Base-by-base conservation (phyloP, 352 stramenopile genomes). In the Phytophthora citricola region DNA sequence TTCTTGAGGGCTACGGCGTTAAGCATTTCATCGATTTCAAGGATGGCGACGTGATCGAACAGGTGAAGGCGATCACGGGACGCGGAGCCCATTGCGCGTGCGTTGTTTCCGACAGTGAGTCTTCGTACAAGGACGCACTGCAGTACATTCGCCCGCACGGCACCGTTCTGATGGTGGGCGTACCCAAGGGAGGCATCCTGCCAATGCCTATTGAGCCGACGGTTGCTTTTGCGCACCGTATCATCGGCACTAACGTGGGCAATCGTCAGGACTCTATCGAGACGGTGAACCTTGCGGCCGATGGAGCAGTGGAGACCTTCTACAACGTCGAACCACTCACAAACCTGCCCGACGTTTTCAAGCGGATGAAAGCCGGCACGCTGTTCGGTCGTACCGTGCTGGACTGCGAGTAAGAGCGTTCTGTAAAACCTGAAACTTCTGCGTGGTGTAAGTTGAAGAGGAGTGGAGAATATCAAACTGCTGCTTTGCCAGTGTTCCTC, bases 1-100 rank as follows among this genome's bases (percentile, higher is more conserved):
- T 89, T 4, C 73, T 89, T 10, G 58, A 72, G 50, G 67, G 73
- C 26, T 87, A 95, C 34, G 86, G 85, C 26, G 74, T 90, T 7
- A 63, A 87, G 22, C 57, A 81, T 26, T 92, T 96, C 41, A 72
- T 97, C 51, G 73, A 93, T 52, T 81, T 79, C 61, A 88, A 84
- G 54, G 68, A 87, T 29, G 70, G 81, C 39, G 65, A 85, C 48
- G 64, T 83, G 12, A 59, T 76, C 17, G 64, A 60, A 31, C 67
- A 81, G 54, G 78, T 87, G 2, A 78, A 74, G 51, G 64, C 43
- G n/a, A 61, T 71, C 38, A 87, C 78, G 0, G 75, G 50, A 2
- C 69, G 70, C 11, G 69, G 87, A 14, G 78, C 74, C 15, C 76
- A 95, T 48, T 79, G 83, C 48, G 65, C 89, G 1, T 81, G 94